Evolutionary conservation across 768 basidiomycete genomes (phyloP).

Genomic region (Phylloporus sp.): DNA sequence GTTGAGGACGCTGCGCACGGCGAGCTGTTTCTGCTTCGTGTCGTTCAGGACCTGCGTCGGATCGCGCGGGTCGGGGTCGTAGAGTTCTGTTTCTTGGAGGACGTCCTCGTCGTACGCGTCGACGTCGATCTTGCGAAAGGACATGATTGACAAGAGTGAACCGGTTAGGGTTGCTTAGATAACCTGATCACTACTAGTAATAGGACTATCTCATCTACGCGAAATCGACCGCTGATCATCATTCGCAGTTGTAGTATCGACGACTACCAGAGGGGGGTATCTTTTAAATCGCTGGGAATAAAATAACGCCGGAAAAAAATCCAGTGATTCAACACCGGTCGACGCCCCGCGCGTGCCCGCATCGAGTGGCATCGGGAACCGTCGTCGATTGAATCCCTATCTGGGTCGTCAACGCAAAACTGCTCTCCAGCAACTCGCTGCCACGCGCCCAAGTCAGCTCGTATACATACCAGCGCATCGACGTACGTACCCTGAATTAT

Average conservation of each 20-base stretch:
- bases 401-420: conserved; percentile 8
- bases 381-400: not conserved
- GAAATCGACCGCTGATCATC: too few relatives aligned
- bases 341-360: too few relatives aligned
- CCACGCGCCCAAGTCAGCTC: conserved; percentile 3
- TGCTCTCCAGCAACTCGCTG: not conserved
- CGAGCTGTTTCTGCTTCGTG: conserved; percentile 65
- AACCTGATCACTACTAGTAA: too few relatives aligned
- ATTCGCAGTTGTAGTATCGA: too few relatives aligned
- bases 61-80: conserved; percentile 77
- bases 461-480: not conserved
- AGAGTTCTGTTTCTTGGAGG: conserved; percentile 79
- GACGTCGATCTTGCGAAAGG: conserved; percentile 92
- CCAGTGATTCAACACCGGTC: not conserved
- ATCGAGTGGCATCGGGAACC: not conserved
- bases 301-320: not conserved
- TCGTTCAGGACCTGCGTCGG: conserved; percentile 70
- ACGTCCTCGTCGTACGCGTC: conserved; percentile 92
- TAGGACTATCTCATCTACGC: too few relatives aligned
- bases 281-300: too few relatives aligned
- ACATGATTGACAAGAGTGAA: conserved; percentile 40
- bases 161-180: too few relatives aligned
- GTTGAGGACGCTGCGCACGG: conserved; percentile 68
- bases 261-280: too few relatives aligned
- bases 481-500: conserved; percentile 3